phyloP scores from a whole-genome alignment of 768 basidiomycete species.

The Hemileccinum impolitum region DNA sequence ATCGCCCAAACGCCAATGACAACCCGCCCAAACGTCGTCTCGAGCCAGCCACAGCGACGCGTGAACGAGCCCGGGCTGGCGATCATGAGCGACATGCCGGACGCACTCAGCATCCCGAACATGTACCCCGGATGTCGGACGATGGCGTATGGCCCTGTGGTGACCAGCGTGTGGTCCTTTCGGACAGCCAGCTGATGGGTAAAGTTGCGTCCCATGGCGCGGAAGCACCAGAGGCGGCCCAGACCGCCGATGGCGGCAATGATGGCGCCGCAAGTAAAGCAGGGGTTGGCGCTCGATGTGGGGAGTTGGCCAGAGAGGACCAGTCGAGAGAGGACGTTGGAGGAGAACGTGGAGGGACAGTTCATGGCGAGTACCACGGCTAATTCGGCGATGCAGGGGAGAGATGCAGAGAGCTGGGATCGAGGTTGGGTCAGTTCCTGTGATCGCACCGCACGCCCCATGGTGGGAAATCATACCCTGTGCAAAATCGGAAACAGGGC shows the following conservation, averaged over 20 bases:
- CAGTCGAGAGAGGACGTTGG: slow-evolving; percentile 18
- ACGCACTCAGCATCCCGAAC: slow-evolving; percentile 18
- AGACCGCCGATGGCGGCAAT: slow-evolving; percentile 26
- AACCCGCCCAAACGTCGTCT: slow-evolving; percentile 11
- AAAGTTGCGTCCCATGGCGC: slow-evolving; percentile 31
- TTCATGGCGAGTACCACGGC: slow-evolving; percentile 17
- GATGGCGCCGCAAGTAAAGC: slow-evolving; percentile 29
- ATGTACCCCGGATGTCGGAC: slow-evolving; percentile 38
- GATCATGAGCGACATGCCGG: slow-evolving; percentile 32
- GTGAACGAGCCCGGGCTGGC: slow-evolving; percentile 30
- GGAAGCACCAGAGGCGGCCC: slow-evolving; percentile 38
- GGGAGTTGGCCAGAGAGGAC: slow-evolving; percentile 19
- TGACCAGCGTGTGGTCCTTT: slow-evolving; percentile 30
- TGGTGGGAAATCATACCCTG: slow-evolving; percentile 15
- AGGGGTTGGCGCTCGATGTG: slow-evolving; percentile 20
- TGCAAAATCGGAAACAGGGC: slow-evolving; percentile 19
- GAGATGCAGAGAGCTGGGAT: slow-evolving; percentile 23
- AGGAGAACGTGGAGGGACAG: slow-evolving; percentile 18
- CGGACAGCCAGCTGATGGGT: slow-evolving; percentile 34
- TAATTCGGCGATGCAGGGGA: slow-evolving; percentile 29
- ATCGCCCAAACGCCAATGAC: slow-evolving; percentile 28
- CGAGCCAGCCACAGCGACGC: slow-evolving; percentile 26
- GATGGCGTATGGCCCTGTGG: slow-evolving; percentile 33
- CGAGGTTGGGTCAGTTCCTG: slow-evolving; percentile 3
- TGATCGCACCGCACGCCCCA: not conserved